Conservation (phyloP, 2,329 filamentous ascomycete species). For the Lachnellula suecica region DNA sequence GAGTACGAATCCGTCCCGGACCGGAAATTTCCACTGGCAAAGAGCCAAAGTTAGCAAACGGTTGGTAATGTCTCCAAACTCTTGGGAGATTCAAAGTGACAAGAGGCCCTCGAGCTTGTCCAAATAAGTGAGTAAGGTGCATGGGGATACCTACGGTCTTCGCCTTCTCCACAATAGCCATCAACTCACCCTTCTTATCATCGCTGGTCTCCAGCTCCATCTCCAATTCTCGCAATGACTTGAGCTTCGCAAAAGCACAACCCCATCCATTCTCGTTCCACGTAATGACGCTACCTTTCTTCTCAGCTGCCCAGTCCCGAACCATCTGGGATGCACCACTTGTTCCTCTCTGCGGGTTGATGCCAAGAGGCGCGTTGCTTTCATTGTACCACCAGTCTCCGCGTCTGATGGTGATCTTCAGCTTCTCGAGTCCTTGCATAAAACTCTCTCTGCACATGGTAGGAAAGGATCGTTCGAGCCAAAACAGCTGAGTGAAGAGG, state of each 20-base stretch:
- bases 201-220: constrained; percentile 27
- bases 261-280: constrained; percentile 18
- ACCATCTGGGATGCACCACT: constrained; percentile 4
- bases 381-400: constrained; percentile 30
- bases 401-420: constrained; percentile 25
- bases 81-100: no score
- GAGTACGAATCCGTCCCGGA: constrained; percentile 12
- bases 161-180: constrained; percentile 21
- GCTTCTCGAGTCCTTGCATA: constrained; percentile 16
- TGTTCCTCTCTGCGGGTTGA: constrained; percentile 18
- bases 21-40: constrained; percentile 24
- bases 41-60: no score
- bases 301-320: not conserved
- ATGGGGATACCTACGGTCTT: no score
- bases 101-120: no score
- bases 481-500: constrained; percentile 22
- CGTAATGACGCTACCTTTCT: not conserved
- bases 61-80: no score
- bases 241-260: constrained; percentile 16
- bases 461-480: constrained; percentile 21
- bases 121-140: no score
- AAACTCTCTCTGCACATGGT: constrained; percentile 3
- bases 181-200: constrained; percentile 25
- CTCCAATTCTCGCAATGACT: constrained; percentile 15
- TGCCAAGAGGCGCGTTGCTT: constrained; percentile 14